Evolutionary conservation across 176 grass and related monocot species (phyloP).

Genomic region (Musa troglodytarum): DNA sequence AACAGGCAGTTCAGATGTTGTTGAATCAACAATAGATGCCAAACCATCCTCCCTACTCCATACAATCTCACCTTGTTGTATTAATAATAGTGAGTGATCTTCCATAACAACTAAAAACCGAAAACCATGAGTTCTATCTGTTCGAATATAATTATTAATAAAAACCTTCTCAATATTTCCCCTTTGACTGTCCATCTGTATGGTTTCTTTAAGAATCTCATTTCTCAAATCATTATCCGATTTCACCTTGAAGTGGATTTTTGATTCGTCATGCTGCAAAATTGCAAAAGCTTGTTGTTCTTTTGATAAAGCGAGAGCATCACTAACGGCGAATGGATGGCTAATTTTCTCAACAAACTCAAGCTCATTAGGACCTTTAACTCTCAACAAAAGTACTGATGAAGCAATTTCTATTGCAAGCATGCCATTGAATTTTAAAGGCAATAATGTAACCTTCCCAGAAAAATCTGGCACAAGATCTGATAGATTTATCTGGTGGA

Average conservation of each 20-base stretch:
- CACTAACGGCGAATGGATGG: constrained; percentile 47
- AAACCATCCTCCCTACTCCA: constrained; percentile 99
- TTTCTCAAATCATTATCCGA: constrained; percentile 39
- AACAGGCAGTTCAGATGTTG: constrained; percentile 77
- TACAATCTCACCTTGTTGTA: constrained; percentile 90
- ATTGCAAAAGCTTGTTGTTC: constrained; percentile 67
- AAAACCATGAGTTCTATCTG: constrained; percentile 93
- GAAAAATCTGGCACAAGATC: constrained; percentile 53
- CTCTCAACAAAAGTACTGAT: constrained; percentile 48
- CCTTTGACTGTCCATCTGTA: constrained; percentile 49
- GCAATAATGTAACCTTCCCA: constrained; percentile 45
- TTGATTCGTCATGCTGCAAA: constrained; percentile 43
- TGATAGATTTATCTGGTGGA: constrained; percentile 42
- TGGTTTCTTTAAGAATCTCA: constrained; percentile 55
- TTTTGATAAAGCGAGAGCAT: constrained; percentile 55
- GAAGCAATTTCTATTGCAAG: constrained; percentile 58
- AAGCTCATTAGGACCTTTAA: constrained; percentile 47
- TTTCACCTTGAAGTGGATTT: constrained; percentile 62
- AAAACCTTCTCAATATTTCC: constrained; percentile 66
- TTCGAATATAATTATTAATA: constrained; percentile 88
- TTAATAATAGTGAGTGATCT: constrained; percentile 74
- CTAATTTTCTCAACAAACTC: constrained; percentile 58
- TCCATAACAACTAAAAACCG: constrained; percentile 92
- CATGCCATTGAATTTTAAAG: constrained; percentile 50
- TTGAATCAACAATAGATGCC: constrained; percentile 82